These are phyloP conservation scores for Corymbia maculata DNA, from an alignment of 345 rosid species.

Conservation along the genomic window DNA sequence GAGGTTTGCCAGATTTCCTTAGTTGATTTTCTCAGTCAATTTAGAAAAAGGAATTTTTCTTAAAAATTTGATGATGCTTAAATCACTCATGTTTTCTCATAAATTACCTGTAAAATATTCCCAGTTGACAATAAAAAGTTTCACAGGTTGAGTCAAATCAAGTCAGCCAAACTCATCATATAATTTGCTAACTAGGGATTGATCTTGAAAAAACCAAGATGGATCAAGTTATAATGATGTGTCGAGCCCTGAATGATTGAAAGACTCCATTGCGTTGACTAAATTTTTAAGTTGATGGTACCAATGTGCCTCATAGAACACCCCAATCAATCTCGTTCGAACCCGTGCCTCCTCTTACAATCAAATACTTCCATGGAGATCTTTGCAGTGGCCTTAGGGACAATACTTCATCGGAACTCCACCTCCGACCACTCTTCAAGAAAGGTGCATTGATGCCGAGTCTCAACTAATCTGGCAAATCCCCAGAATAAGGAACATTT, in stretches of 20 bases:
- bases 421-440: background rate
- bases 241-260: background rate
- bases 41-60: background rate
- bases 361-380: background rate
- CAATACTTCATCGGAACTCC: background rate
- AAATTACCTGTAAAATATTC: background rate
- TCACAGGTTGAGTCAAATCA: background rate
- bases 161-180: background rate
- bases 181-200: background rate
- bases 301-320: background rate
- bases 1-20: background rate
- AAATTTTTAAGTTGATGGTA: background rate
- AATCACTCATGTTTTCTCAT: background rate
- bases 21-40: background rate
- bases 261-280: background rate
- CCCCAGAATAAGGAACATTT: background rate
- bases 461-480: background rate
- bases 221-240: background rate
- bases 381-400: background rate
- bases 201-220: background rate
- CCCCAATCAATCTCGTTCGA: background rate
- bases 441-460: background rate
- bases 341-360: background rate
- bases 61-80: background rate
- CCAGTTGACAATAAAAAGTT: rapidly evolving